phyloP scores from a whole-genome alignment of 2,329 filamentous ascomycete genomes.

The Pseudogymnoascus sp. region DNA sequence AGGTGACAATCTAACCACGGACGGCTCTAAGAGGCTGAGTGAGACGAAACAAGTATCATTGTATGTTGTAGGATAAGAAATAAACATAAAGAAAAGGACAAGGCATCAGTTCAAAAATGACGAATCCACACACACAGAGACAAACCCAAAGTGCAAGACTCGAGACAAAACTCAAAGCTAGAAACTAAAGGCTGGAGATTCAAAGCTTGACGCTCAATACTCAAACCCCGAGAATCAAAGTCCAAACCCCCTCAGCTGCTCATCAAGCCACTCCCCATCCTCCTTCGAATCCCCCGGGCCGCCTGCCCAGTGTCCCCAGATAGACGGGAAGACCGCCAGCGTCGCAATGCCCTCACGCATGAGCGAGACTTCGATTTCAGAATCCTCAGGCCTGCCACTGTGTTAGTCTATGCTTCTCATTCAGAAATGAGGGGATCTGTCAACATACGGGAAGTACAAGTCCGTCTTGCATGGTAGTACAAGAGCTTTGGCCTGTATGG shows the following conservation, averaged over 20 bases:
- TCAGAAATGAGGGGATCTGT: not conserved
- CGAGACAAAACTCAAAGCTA: not conserved
- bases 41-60: not conserved
- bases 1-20: not conserved
- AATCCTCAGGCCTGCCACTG: slow-evolving; percentile 60
- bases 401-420: not conserved
- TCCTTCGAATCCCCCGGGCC: slow-evolving; percentile 65
- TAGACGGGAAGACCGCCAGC: slow-evolving; percentile 47
- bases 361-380: slow-evolving; percentile 60
- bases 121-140: not conserved
- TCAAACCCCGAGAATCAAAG: not conserved
- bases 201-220: not conserved
- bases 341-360: slow-evolving; percentile 54
- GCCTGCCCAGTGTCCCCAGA: slow-evolving; percentile 62
- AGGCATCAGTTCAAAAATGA: not conserved
- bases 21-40: not conserved
- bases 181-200: not conserved
- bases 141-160: not conserved
- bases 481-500: slow-evolving; percentile 65
- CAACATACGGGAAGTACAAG: slow-evolving; percentile 65
- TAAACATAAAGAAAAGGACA: not conserved
- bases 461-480: slow-evolving; percentile 68
- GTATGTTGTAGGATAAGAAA: not conserved
- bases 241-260: slow-evolving; percentile 45
- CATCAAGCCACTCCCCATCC: slow-evolving; percentile 66